Evolutionary conservation across 495 filamentous ascomycete genomes (phyloP).

Genomic region (Parathielavia hyrcaniae): DNA sequence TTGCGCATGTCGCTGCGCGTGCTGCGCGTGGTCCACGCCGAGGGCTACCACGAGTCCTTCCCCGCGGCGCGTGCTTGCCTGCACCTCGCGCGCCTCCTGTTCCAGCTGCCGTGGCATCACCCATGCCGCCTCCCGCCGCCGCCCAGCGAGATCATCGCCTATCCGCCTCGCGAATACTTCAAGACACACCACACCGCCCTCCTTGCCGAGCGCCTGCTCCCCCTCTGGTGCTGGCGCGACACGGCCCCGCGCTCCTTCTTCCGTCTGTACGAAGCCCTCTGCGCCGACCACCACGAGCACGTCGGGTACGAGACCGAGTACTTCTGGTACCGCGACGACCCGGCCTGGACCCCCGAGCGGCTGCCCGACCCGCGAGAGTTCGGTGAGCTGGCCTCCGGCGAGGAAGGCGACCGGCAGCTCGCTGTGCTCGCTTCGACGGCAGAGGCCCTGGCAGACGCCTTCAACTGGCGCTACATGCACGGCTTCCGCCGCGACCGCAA

Average conservation of each 20-base stretch:
- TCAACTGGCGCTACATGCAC: slow-evolving; percentile 10
- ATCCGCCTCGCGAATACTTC: slow-evolving; percentile 3
- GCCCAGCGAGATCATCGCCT: slow-evolving; percentile 6
- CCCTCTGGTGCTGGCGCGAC: slow-evolving; percentile 11
- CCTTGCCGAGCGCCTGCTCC: background rate
- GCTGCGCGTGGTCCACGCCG: slow-evolving; percentile 3
- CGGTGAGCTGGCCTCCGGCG: slow-evolving; percentile 2
- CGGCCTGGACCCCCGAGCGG: slow-evolving; percentile 7
- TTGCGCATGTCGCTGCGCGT: slow-evolving; percentile 1
- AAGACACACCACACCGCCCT: slow-evolving; percentile 1
- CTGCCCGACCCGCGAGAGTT: slow-evolving; percentile 13
- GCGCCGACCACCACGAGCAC: slow-evolving; percentile 4
- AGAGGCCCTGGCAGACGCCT: slow-evolving; percentile 7
- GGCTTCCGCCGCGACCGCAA: slow-evolving; percentile 8
- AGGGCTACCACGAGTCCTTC: slow-evolving; percentile 6
- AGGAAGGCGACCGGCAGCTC: slow-evolving; percentile 10
- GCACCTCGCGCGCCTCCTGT: slow-evolving; percentile 4
- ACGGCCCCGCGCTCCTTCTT: slow-evolving; percentile 8
- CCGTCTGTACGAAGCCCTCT: slow-evolving; percentile 4
- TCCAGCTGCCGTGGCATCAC: slow-evolving; percentile 7
- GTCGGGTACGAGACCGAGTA: slow-evolving; percentile 11
- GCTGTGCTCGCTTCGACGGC: slow-evolving; percentile 4
- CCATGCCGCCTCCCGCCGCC: slow-evolving; percentile 1
- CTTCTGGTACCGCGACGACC: slow-evolving; percentile 7
- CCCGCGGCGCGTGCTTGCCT: slow-evolving; percentile 10